Percentiles rank a stretch among this genome's conserved stretches.
Conservation (phyloP, 208 protist species). For the Tritrichomonas foetus region DNA sequence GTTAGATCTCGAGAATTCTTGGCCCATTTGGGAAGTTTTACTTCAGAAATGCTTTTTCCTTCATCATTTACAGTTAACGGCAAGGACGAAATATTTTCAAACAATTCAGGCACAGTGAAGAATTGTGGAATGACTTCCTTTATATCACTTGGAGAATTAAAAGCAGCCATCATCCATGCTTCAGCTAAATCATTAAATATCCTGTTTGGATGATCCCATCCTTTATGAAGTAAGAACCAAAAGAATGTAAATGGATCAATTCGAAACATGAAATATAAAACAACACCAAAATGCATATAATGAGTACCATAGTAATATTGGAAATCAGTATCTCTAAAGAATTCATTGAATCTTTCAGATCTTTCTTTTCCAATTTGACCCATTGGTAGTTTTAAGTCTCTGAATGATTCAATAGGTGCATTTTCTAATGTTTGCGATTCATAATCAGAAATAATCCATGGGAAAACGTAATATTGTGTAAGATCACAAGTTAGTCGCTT, state of each 20-base stretch:
- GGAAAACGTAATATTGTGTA: background rate
- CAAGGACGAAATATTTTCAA: background rate
- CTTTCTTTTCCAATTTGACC: background rate
- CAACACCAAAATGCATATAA: slow-evolving; percentile 28
- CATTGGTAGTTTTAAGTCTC: slow-evolving; percentile 30
- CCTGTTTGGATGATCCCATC: slow-evolving; percentile 33
- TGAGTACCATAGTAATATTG: background rate
- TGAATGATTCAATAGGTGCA: background rate
- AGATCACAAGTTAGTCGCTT: background rate
- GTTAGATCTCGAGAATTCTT: background rate
- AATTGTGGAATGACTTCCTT: slow-evolving; percentile 1
- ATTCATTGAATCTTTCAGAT: background rate
- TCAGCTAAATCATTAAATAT: background rate
- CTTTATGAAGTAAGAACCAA: background rate
- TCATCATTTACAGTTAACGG: background rate
- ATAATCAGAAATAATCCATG: background rate
- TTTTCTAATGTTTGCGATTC: background rate
- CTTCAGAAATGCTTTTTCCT: background rate
- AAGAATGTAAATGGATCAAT: background rate
- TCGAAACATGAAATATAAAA: background rate
- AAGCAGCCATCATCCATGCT: background rate
- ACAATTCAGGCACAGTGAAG: background rate
- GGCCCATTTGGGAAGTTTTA: background rate
- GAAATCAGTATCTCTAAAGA: background rate
- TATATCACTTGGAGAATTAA: background rate